phyloP scores from a whole-genome alignment of 1,284 basidiomycete genomes.

The Peniophora sp. region DNA sequence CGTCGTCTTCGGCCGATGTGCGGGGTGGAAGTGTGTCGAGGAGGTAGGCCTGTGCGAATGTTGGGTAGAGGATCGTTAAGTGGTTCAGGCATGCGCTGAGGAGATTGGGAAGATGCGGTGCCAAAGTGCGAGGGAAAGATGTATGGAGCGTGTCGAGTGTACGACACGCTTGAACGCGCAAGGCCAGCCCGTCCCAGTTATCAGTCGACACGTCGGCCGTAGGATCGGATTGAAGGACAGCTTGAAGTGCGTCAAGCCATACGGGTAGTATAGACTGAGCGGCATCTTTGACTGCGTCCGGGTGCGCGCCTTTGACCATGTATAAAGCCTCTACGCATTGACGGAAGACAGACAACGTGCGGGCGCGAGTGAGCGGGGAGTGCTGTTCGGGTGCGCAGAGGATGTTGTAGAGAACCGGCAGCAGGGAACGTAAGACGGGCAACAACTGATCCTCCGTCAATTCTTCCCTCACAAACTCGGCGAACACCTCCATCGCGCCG shows the following conservation, averaged over 20 bases:
- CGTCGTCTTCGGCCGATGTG: constrained; percentile 65
- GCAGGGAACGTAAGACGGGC: constrained; percentile 75
- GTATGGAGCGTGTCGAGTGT: constrained; percentile 69
- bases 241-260: constrained; percentile 84
- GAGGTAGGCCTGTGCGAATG: constrained; percentile 67
- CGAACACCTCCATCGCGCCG: constrained; percentile 92
- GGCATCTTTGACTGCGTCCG: constrained; percentile 79
- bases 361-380: constrained; percentile 72
- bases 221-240: constrained; percentile 64
- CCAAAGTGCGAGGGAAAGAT: constrained; percentile 66
- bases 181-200: constrained; percentile 72
- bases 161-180: constrained; percentile 76
- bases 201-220: constrained; percentile 48
- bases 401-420: constrained; percentile 82
- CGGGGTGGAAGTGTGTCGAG: constrained; percentile 47
- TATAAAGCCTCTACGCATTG: constrained; percentile 86
- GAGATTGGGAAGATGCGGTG: constrained; percentile 52
- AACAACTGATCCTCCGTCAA: constrained; percentile 89
- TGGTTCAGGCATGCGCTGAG: constrained; percentile 58
- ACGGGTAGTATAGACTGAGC: constrained; percentile 74
- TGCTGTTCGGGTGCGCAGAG: constrained; percentile 65
- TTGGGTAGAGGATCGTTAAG: constrained; percentile 57
- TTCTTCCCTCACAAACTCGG: constrained; percentile 87
- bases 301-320: constrained; percentile 92
- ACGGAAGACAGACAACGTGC: constrained; percentile 83